phyloP scores from a whole-genome alignment of 108 stramenopile species.

The Pelagomonas calceolata region DNA sequence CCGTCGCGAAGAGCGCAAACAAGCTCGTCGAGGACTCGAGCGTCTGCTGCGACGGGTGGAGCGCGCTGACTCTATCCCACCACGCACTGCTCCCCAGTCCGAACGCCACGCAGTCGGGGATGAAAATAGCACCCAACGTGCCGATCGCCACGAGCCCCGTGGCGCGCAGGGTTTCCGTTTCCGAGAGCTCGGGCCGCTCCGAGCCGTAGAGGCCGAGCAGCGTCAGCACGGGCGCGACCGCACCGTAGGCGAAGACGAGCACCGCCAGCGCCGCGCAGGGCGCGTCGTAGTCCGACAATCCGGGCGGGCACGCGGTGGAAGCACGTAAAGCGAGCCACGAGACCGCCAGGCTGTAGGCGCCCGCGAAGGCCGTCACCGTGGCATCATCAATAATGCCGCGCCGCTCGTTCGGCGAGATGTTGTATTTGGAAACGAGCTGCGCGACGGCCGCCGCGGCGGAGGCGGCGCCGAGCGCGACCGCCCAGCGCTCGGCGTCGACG shows the following conservation, averaged over 20 bases:
- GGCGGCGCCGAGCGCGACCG: slow-evolving; percentile 8
- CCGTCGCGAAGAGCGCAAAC: slow-evolving; percentile 28
- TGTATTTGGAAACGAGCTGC: slow-evolving; percentile 4
- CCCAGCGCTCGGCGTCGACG: background rate
- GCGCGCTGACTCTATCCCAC: slow-evolving; percentile 22
- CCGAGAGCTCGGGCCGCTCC: slow-evolving; percentile 14
- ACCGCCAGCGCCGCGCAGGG: slow-evolving; percentile 15
- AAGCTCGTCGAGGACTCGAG: slow-evolving; percentile 29
- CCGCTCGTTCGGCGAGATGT: slow-evolving; percentile 6
- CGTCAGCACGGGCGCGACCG: slow-evolving; percentile 17
- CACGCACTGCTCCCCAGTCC: slow-evolving; percentile 16
- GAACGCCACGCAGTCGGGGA: slow-evolving; percentile 25
- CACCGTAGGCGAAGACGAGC: slow-evolving; percentile 16
- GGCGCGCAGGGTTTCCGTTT: slow-evolving; percentile 26
- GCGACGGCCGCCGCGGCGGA: slow-evolving; percentile 1
- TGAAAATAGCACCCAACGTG: slow-evolving; percentile 26
- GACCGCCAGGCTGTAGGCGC: slow-evolving; percentile 11
- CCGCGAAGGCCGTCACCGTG: slow-evolving; percentile 18
- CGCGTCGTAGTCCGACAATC: slow-evolving; percentile 11
- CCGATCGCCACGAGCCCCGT: slow-evolving; percentile 28
- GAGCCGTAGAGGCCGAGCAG: background rate
- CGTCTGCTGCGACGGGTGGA: slow-evolving; percentile 21
- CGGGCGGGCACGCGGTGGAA: slow-evolving; percentile 17
- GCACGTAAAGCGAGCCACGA: slow-evolving; percentile 28
- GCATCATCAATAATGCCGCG: slow-evolving; percentile 24